Conservation (phyloP, 2,329 filamentous ascomycete species). For the Trichoderma sp. region DNA sequence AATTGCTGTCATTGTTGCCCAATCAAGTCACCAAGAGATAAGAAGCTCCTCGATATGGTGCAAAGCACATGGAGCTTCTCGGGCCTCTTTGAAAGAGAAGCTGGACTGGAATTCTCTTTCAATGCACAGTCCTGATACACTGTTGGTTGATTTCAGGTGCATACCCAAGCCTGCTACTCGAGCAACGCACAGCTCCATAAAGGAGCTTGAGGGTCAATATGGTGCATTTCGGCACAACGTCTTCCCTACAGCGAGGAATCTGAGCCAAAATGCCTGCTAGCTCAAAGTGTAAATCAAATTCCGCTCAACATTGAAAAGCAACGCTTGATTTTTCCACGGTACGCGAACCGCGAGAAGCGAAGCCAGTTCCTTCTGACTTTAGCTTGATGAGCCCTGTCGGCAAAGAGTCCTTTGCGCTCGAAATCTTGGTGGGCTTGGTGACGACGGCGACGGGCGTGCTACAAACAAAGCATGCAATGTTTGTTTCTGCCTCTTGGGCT, state of each 20-base stretch:
- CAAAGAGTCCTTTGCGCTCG: conserved; percentile 51
- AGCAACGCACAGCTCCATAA: not conserved
- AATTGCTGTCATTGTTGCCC: not conserved
- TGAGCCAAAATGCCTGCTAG: not conserved
- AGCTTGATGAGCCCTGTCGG: conserved; percentile 75
- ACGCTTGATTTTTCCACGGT: conserved; percentile 76
- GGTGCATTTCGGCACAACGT: not conserved
- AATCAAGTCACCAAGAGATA: not conserved
- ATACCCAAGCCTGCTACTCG: not conserved
- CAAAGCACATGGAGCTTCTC: not conserved
- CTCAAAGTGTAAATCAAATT: not conserved
- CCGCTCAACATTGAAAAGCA: conserved; percentile 71
- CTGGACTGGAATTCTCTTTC: not conserved
- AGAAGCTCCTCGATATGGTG: not conserved
- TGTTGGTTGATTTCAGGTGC: not conserved
- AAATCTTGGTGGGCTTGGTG: conserved; percentile 42
- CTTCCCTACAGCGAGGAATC: not conserved
- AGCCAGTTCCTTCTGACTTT: conserved; percentile 84
- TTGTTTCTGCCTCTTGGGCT: conserved; percentile 45
- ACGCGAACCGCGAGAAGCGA: conserved; percentile 81
- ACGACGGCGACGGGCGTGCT: conserved; percentile 74
- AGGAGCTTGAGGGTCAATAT: not conserved
- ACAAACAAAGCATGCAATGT: conserved; percentile 74
- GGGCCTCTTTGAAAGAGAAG: not conserved
- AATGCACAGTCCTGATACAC: too few relatives aligned